Base-by-base conservation (phyloP, 306 rosid species). In the Fragaria vesca region DNA sequence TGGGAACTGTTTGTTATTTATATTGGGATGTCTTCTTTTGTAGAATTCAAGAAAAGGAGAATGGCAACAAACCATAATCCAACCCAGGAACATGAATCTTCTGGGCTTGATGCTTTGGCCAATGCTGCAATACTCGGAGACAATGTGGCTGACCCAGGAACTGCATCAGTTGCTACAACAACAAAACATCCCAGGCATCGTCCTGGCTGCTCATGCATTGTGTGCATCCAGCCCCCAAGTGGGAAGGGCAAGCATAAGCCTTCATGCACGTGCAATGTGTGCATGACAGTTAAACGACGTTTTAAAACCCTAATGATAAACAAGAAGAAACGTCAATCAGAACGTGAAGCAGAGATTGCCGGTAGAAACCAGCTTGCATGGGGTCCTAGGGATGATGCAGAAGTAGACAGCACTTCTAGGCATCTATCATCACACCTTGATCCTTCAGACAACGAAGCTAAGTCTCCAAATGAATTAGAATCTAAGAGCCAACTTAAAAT, bases 191-290 rank as follows among this genome's bases (percentile, higher is more conserved):
- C 99, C 21, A 84, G 99, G 74, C 99, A 95, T 79, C 96, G 99
- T 48, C 97, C 99, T 24, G 99, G 99, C 77, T 95, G 99, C 90
- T 93, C 99, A 66, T 95, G 99, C 86, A 95, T 95, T 83, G 99
- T 95, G 71, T 95, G 99, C 86, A 95, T 95, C 89, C 99, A 95
- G 83, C 99, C 99, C 71, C 99, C 99, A 0, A 95, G 99, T 66
- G 99, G 99, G 71, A 95, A 95, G 86, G 99, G 99, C 54, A 95
- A 95, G 89, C 99, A 95, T 90, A 95, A 95, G 78, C 97, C 99
- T 68, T 83, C 97, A 52, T 95, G 99, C 90, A 91, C 93, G 13
- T 95, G 99, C 86, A 86, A 86, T 3, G 99, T 95, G 62, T 95
- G 99, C 90, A 88, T 87, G 91, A 91, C 99, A 24, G 99, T 95